A percentile compares a stretch with the other conserved stretches of the same genome.
phyloP scores from a whole-genome alignment of 2,329 filamentous ascomycete genomes.

The Epicoccum sorghinum region DNA sequence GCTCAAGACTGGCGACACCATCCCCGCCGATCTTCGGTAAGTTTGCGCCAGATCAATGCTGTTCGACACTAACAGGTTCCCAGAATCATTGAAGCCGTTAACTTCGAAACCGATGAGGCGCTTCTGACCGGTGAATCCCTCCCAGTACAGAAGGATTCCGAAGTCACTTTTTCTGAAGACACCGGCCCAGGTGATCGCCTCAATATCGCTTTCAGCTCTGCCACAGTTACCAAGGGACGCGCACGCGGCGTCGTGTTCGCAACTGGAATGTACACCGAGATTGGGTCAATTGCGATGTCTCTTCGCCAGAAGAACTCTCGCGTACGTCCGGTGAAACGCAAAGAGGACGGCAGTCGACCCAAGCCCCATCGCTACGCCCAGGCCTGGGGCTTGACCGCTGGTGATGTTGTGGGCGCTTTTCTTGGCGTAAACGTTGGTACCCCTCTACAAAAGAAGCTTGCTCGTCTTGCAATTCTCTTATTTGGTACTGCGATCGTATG shows the following conservation, averaged over 20 bases:
- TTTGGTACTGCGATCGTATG: slow-evolving; percentile 41
- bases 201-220: slow-evolving; percentile 73
- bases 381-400: slow-evolving; percentile 57
- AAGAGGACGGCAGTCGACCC: slow-evolving; percentile 35
- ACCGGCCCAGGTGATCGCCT: slow-evolving; percentile 70
- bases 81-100: slow-evolving; percentile 66
- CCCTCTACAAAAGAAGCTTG: slow-evolving; percentile 47
- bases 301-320: slow-evolving; percentile 60
- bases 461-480: slow-evolving; percentile 40
- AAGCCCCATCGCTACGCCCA: slow-evolving; percentile 50
- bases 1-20: slow-evolving; percentile 67
- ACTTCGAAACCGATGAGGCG: slow-evolving; percentile 76
- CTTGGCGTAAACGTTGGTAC: slow-evolving; percentile 50
- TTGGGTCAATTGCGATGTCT: slow-evolving; percentile 72
- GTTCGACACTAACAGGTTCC: background rate
- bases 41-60: background rate
- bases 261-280: slow-evolving; percentile 73
- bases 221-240: slow-evolving; percentile 71
- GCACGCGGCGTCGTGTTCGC: slow-evolving; percentile 70
- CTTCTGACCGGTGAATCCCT: slow-evolving; percentile 73
- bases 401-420: slow-evolving; percentile 43
- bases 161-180: slow-evolving; percentile 58
- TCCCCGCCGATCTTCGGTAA: slow-evolving; percentile 69
- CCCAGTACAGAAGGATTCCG: slow-evolving; percentile 67
- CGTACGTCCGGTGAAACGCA: slow-evolving; percentile 50